Base-by-base conservation (phyloP, 2,329 filamentous ascomycete genomes). In the Aschersonia sp. region DNA sequence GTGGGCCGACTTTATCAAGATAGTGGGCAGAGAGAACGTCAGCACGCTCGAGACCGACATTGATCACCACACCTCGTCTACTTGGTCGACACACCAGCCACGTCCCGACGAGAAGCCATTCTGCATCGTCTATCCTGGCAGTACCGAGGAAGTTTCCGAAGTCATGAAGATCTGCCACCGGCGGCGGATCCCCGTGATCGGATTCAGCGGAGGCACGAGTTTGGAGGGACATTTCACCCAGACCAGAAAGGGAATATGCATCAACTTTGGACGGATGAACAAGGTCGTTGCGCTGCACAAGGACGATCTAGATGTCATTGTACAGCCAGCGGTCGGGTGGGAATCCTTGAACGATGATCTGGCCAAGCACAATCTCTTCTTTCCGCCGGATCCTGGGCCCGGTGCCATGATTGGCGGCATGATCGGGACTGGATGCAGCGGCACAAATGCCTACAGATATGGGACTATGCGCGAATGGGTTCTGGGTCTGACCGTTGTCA, bases 381-480 rank as follows among this genome's bases (percentile, higher is more conserved):
- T 95, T 67, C 88, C 88, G 29, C 88, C 87, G 1, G 88, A 95
- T 63, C 88, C 88, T 14, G 89, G 88, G 47, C 88, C 89, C 46
- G 87, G 88, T 14, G 88, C 88, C 51, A 87, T 87, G 81, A 95
- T 96, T 56, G 88, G 88, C 49, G 88, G 88, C 48, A 88, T 88
- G 84, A 78, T 88, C 35, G 84, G 83, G 29, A 88, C 84, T 3
- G 76, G 76, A 37, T 78, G 74, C 67, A 78, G 73, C 58, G 88
- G 88, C 50, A 95, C 88, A 11, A 95, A 95, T 62, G 83, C 88
- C 12, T 94, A 94, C 68, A 76, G 88, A 49, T 95, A 94, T 63
- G 89, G 88, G 52, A 95, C 88, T 2, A 95, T 95, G 87, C 81
- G 86, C 52, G 88, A 95, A 61, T 95, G 88, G 88, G 89, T 95